Percentiles rank a stretch among this genome's conserved stretches.
These are phyloP conservation scores for Durotheca rogersii DNA, from an alignment of 495 filamentous ascomycete species.

Conservation along the genomic window DNA sequence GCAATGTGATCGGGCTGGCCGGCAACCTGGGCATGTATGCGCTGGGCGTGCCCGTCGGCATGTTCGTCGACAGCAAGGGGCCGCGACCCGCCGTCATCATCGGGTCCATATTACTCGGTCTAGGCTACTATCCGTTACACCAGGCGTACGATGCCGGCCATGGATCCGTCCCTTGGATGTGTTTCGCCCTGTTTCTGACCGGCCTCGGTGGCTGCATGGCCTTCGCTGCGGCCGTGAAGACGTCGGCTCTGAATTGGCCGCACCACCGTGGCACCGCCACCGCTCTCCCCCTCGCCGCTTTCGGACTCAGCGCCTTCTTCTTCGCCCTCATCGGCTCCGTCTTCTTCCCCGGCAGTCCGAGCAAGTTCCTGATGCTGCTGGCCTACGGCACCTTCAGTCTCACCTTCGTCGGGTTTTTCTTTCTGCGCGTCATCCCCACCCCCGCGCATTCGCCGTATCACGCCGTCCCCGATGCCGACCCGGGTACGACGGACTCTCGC, in stretches of 20 bases:
- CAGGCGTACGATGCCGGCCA: conserved; percentile 62
- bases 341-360: conserved; percentile 81
- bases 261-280: conserved; percentile 90
- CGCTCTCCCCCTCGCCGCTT: conserved; percentile 86
- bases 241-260: conserved; percentile 90
- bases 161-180: conserved; percentile 67
- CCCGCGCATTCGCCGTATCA: conserved; percentile 63
- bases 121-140: conserved; percentile 82
- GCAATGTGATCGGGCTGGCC: conserved; percentile 84
- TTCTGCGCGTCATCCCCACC: conserved; percentile 75
- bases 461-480: conserved; percentile 56
- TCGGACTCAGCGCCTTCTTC: conserved; percentile 95
- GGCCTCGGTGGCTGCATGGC: conserved; percentile 85
- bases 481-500: conserved; percentile 53
- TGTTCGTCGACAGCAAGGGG: conserved; percentile 82
- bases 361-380: conserved; percentile 75
- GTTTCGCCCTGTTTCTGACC: conserved; percentile 79
- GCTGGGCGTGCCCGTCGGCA: conserved; percentile 83
- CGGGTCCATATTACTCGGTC: conserved; percentile 66
- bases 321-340: conserved; percentile 77
- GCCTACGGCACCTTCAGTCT: conserved; percentile 76
- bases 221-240: conserved; percentile 82
- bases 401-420: conserved; percentile 72
- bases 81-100: conserved; percentile 73
- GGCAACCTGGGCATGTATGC: conserved; percentile 96